These are phyloP conservation scores for Monosporascus sp. DNA, from an alignment of 2,329 filamentous ascomycete genomes.

Conservation along the genomic window DNA sequence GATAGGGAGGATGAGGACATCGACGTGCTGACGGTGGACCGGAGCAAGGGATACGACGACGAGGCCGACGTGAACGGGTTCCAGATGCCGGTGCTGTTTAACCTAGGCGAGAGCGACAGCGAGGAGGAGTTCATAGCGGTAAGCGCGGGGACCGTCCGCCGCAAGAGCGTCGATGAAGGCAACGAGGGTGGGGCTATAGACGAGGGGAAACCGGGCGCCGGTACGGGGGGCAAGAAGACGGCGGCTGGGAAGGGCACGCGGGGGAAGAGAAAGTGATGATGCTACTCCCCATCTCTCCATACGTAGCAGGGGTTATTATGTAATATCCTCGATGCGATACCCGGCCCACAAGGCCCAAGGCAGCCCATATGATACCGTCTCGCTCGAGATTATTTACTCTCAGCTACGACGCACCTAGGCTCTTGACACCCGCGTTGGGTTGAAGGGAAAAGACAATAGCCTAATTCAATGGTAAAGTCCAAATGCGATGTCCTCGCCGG, in stretches of 20 bases:
- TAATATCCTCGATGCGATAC: neutral
- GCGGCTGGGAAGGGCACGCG: conserved; percentile 31
- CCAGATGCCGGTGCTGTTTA: conserved; percentile 86
- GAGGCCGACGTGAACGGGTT: conserved; percentile 59
- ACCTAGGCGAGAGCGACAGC: conserved; percentile 89
- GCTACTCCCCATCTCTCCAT: neutral
- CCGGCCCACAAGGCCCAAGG: too few relatives aligned
- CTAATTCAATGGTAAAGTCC: too few relatives aligned
- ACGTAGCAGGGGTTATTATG: neutral
- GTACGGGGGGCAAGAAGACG: conserved; percentile 22
- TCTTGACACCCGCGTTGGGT: too few relatives aligned
- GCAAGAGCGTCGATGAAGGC: conserved; percentile 73
- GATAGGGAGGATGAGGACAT: conserved; percentile 92
- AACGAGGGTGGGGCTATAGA: conserved; percentile 53
- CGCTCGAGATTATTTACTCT: too few relatives aligned
- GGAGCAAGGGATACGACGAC: conserved; percentile 54
- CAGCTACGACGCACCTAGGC: too few relatives aligned
- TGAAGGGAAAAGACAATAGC: too few relatives aligned
- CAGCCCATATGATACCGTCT: too few relatives aligned
- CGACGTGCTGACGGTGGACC: conserved; percentile 77
- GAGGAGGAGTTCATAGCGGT: conserved; percentile 78
- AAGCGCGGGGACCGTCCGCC: conserved; percentile 75
- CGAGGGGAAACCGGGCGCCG: conserved; percentile 23
- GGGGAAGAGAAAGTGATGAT: conserved; percentile 33
- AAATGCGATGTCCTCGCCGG: too few relatives aligned